Percentiles rank a stretch among this genome's conserved stretches.
These are phyloP conservation scores for Aspergillus sp. DNA, from an alignment of 2,329 filamentous ascomycete species.

Conservation along the genomic window DNA sequence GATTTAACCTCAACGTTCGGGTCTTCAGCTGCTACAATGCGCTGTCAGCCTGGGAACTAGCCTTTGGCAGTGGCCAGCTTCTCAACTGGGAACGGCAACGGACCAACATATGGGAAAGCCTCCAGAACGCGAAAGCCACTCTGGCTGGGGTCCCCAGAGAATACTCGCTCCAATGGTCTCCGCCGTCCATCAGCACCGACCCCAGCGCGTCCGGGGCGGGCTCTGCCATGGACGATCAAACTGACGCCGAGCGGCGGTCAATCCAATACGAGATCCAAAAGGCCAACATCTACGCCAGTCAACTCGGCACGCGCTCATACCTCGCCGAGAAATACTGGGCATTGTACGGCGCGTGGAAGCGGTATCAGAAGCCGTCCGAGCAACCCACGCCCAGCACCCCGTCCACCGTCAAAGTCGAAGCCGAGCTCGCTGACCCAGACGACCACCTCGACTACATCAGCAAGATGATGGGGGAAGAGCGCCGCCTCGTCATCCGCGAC, in stretches of 20 bases:
- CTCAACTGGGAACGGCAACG: slow-evolving; percentile 77
- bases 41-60: slow-evolving; percentile 75
- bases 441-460: slow-evolving; percentile 52
- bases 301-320: slow-evolving; percentile 77
- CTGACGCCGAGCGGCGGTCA: slow-evolving; percentile 26
- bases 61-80: slow-evolving; percentile 74
- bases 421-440: slow-evolving; percentile 29
- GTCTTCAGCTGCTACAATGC: slow-evolving; percentile 80
- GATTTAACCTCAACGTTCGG: slow-evolving; percentile 76
- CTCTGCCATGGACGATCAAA: slow-evolving; percentile 44
- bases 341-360: slow-evolving; percentile 63
- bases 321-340: slow-evolving; percentile 84
- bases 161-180: slow-evolving; percentile 54
- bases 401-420: slow-evolving; percentile 20
- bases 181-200: slow-evolving; percentile 26
- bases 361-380: slow-evolving; percentile 20
- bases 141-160: slow-evolving; percentile 68
- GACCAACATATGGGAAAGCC: slow-evolving; percentile 66
- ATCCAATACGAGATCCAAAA: slow-evolving; percentile 89
- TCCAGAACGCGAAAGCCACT: slow-evolving; percentile 68
- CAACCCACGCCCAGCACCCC: slow-evolving; percentile 12
- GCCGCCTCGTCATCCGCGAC: slow-evolving; percentile 78
- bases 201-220: slow-evolving; percentile 46
- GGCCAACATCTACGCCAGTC: slow-evolving; percentile 81
- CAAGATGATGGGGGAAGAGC: slow-evolving; percentile 68